Evolutionary conservation across 805 yeast genomes (phyloP).

Genomic region (Limtongia smithiae): DNA sequence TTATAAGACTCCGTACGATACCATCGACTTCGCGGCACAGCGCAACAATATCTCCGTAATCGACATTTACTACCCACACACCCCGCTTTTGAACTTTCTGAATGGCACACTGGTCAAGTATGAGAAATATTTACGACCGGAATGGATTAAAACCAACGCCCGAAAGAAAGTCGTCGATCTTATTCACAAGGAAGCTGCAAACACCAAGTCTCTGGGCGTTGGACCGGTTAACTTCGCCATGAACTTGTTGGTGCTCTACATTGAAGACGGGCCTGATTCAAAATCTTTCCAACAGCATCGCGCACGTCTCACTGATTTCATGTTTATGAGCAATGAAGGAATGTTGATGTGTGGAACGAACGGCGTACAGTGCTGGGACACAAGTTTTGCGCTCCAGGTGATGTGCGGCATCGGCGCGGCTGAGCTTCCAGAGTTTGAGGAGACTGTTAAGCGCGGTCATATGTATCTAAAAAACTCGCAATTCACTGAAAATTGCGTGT

Average conservation of each 20-base stretch:
- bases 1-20: constrained; percentile 60
- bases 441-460: constrained; percentile 61
- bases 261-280: constrained; percentile 70
- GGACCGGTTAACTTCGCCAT: constrained; percentile 94
- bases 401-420: constrained; percentile 75
- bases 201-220: constrained; percentile 77
- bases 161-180: constrained; percentile 56
- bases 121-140: constrained; percentile 72
- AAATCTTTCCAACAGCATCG: constrained; percentile 52
- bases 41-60: constrained; percentile 86
- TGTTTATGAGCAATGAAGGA: constrained; percentile 87
- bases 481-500: constrained; percentile 72
- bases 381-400: constrained; percentile 85
- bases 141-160: constrained; percentile 57
- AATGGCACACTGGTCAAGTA: constrained; percentile 60
- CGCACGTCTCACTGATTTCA: constrained; percentile 64
- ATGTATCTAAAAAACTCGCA: constrained; percentile 76
- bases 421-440: constrained; percentile 60
- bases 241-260: constrained; percentile 64
- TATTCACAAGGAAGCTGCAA: constrained; percentile 66
- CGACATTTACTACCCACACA: constrained; percentile 92
- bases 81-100: constrained; percentile 56
- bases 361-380: constrained; percentile 97
- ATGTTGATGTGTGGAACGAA: constrained; percentile 94
- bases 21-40: constrained; percentile 63